Base-by-base conservation (phyloP, 164 flowering plant species). In the Vitis labrusca region DNA sequence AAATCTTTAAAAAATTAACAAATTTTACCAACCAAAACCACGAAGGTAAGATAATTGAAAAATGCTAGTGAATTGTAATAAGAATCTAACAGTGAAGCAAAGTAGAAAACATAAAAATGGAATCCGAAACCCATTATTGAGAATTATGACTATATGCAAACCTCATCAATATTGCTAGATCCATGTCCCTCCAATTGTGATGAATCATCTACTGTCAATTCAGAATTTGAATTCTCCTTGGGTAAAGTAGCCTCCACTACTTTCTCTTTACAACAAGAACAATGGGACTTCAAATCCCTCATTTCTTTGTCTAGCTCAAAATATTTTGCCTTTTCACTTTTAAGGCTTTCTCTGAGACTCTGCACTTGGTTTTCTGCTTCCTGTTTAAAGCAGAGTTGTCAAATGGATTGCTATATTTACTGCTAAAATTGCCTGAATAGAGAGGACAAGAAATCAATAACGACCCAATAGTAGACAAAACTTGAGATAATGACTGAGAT, bases 311-410 rank as follows among this genome's bases (percentile, higher is more conserved):
- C 88, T 63, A 90, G 74, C 64, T 77, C 82, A 53, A 65, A 29
- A 50, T 15, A 65, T 71, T 69, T 80, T 16, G 27, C 56, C 63
- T 77, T 85, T 75, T 89, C 88, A 63, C 68, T 67, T 12, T 50
- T 59, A 10, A 87, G 76, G 60, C 70, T 68, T 74, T 76, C 80
- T 64, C 63, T 75, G 47, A 90, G 88, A 73, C 47, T 65, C n/a
- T 59, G 66, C 10, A 79, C 77, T 77, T 86, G 85, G 61, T 63
- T 78, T 73, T 89, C 90, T 58, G 91, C 81, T 15, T 59, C 83
- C 97, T 92, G 83, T 66, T 69, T 59, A 70, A 15, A 61, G 11
- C 12, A 44, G 9, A 3, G 2, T 59, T 13, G 8, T 2, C 16
- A 13, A 51, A 13, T 9, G 50, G 51, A 32, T 53, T 50, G 37